Evolutionary conservation across 345 rosid genomes (phyloP).

Genomic region (Arabis alpina): DNA sequence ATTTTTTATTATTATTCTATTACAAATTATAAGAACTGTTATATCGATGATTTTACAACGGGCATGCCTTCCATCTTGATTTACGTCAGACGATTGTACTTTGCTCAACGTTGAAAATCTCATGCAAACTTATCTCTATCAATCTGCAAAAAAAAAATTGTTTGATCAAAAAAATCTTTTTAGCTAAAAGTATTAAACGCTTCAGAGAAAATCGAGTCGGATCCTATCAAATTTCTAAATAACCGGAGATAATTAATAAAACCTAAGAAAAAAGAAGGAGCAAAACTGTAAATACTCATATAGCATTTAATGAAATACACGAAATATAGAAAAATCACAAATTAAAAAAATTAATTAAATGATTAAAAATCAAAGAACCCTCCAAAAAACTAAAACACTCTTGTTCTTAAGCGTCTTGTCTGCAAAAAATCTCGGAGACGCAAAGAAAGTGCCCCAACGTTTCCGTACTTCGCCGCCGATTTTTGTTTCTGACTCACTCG

Average conservation of each 20-base stretch:
- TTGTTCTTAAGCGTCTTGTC: slow-evolving; percentile 41
- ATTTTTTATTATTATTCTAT: too few species aligned
- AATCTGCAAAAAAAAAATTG: too few species aligned
- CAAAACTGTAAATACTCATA: background rate
- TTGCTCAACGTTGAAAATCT: too few species aligned
- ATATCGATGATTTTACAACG: too few species aligned
- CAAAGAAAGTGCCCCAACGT: slow-evolving; percentile 34
- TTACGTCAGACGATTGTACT: too few species aligned
- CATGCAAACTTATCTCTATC: too few species aligned
- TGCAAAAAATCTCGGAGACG: slow-evolving; percentile 40
- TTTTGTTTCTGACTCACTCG: slow-evolving; percentile 15
- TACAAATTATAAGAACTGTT: too few species aligned
- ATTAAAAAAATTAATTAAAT: background rate
- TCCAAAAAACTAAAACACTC: slow-evolving; percentile 35
- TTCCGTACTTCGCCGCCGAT: slow-evolving; percentile 32
- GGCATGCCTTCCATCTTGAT: too few species aligned
- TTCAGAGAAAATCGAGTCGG: too few species aligned
- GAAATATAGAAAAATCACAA: slow-evolving; percentile 5
- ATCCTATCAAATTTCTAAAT: background rate
- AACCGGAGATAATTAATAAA: background rate
- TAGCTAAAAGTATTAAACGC: too few species aligned
- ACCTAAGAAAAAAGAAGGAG: slow-evolving; percentile 1
- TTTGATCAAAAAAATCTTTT: too few species aligned
- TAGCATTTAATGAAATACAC: slow-evolving; percentile 10
- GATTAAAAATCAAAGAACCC: slow-evolving; percentile 40